Evolutionary conservation across 169 alveolate genomes (phyloP).

Genomic region (Babesia ovata): DNA sequence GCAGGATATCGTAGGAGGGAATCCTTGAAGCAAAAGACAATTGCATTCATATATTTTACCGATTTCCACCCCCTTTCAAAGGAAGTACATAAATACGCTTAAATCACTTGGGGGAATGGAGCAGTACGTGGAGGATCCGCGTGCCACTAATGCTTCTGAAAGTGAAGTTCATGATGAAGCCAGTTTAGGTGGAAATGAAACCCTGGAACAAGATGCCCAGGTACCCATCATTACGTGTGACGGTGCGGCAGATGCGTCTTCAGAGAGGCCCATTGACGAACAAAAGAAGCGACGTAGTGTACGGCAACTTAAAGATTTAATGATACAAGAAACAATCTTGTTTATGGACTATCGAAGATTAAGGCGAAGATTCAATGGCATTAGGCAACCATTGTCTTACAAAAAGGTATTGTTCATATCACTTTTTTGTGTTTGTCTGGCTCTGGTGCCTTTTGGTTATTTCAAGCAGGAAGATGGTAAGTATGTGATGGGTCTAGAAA

Average conservation of each 20-base stretch:
- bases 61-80: too few relatives aligned
- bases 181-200: not conserved
- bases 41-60: too few relatives aligned
- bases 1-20: too few relatives aligned
- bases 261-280: not conserved
- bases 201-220: conserved; percentile 24
- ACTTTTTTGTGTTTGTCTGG: conserved; percentile 75
- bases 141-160: too few relatives aligned
- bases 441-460: conserved; percentile 55
- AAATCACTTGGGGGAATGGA: too few relatives aligned
- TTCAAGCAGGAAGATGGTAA: conserved; percentile 11
- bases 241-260: not conserved
- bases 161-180: not conserved
- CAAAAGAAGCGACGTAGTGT: not conserved
- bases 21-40: too few relatives aligned
- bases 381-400: conserved; percentile 78
- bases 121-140: too few relatives aligned
- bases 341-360: conserved; percentile 83
- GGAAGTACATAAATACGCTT: too few relatives aligned
- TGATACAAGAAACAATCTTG: conserved; percentile 66
- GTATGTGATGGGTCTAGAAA: conserved; percentile 50
- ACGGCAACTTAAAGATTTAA: conserved; percentile 30
- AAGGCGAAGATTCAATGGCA: conserved; percentile 80
- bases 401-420: conserved; percentile 72
- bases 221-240: conserved; percentile 8